Conservation (phyloP, 345 rosid genomes). For the Kandelia obovata region DNA sequence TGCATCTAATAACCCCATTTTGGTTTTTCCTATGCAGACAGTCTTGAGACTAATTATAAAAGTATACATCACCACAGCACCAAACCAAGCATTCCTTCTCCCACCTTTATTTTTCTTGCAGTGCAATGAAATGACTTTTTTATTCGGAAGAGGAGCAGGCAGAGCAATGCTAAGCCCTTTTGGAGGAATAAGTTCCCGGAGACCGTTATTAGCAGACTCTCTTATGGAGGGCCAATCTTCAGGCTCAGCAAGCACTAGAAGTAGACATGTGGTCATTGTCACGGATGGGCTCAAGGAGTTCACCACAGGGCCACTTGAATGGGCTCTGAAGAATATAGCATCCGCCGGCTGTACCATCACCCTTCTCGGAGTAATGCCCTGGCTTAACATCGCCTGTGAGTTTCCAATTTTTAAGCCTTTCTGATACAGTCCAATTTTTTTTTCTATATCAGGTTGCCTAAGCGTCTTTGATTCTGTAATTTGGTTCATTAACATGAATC, state of each 20-base stretch:
- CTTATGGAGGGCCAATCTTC: conserved; percentile 20
- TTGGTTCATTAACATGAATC: too few species aligned
- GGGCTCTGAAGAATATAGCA: conserved; percentile 40
- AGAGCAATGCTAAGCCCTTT: not conserved
- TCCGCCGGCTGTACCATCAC: conserved; percentile 30
- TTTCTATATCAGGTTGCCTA: too few species aligned
- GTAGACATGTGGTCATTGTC: conserved; percentile 35
- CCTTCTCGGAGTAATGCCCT: conserved; percentile 48
- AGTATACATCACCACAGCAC: not conserved
- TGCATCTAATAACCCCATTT: not conserved
- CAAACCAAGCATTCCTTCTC: not conserved
- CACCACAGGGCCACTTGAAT: conserved; percentile 33
- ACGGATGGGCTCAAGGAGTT: conserved; percentile 45
- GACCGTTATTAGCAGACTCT: conserved; percentile 4
- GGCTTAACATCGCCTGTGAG: conserved; percentile 49
- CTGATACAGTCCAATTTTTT: too few species aligned
- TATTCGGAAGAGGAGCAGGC: not conserved
- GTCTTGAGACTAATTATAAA: not conserved
- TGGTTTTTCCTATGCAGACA: not conserved
- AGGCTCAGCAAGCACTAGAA: conserved; percentile 7
- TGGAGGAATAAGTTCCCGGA: not conserved
- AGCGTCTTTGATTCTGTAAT: too few species aligned
- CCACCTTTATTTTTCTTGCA: not conserved
- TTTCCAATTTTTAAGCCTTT: not conserved
- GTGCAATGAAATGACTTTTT: not conserved